Base-by-base conservation (phyloP, 352 stramenopile genomes). In the Globisporangium perplexum region DNA sequence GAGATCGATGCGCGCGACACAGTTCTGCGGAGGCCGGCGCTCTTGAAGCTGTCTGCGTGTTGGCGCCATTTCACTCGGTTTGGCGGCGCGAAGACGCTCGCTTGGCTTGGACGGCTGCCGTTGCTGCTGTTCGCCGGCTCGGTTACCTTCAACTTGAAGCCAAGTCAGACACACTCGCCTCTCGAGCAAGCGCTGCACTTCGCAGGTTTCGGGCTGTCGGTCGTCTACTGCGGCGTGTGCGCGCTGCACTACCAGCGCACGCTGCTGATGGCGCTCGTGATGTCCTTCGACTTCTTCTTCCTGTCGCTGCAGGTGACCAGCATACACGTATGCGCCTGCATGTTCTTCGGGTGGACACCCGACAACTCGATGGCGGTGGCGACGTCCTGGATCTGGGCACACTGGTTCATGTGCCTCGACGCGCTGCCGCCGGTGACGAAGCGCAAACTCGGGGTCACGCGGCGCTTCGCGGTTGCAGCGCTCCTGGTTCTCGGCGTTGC, bases 221-320 rank as follows among this genome's bases (percentile, higher is more conserved):
- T 23, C 3, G 26, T 53, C 14, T 51, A 60, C 28, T 48, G 42
- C 10, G n/a, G 47, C 3, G 43, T 17, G 41, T 42, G 53, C 22
- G 31, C 47, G 10, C 17, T 50, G 3, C 48, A 60, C 15, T 62
- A 30, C 22, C 54, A 66, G 38, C 59, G 54, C 23, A 48, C 45
- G 8, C 28, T 67, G 23, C n/a, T 67, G 20, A 30, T 20, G 18
- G 43, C 43, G n/a, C 28, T 67, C 12, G 51, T 24, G 10, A 41
- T n/a, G 15, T 69, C 61, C 18, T 76, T 76, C 45, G 55, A 76
- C 57, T 71, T 72, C 30, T 42, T 59, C 1, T 76, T 71, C 44
- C 30, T 72, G n/a, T 68, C 68, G 17, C 22, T 60, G 7, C 68
- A 76, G 36, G 10, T 71, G n/a, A 53, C 47, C 11, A 17, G 48